Conservation (phyloP, 169 alveolate species). For the Perkinsus chesapeaki region DNA sequence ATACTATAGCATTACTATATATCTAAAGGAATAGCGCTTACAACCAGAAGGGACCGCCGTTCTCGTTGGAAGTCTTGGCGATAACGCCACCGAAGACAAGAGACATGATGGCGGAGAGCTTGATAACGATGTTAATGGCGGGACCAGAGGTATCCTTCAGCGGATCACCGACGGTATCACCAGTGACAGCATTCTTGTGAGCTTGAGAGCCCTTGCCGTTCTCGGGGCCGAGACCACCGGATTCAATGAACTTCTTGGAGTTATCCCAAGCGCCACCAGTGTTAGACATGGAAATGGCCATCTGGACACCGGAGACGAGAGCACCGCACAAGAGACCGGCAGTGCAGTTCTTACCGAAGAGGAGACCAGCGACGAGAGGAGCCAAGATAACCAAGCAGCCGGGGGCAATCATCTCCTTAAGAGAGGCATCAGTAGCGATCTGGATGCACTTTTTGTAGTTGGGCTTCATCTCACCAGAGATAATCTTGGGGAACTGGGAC, state of each 20-base stretch:
- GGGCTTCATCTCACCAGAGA: slow-evolving; percentile 52
- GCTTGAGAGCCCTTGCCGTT: slow-evolving; percentile 40
- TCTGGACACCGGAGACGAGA: slow-evolving; percentile 58
- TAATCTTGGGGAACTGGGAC: slow-evolving; percentile 53
- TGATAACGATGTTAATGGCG: slow-evolving; percentile 52
- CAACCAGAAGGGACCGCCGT: slow-evolving; percentile 38
- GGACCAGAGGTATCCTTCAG: slow-evolving; percentile 82
- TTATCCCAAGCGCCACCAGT: slow-evolving; percentile 75
- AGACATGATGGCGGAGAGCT: slow-evolving; percentile 56
- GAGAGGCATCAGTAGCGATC: slow-evolving; percentile 55
- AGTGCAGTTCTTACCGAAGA: slow-evolving; percentile 61
- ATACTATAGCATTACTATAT: background rate
- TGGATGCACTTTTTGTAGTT: slow-evolving; percentile 58
- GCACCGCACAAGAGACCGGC: slow-evolving; percentile 74
- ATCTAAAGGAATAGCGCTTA: background rate
- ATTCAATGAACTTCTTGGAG: slow-evolving; percentile 60
- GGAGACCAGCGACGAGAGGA: slow-evolving; percentile 48
- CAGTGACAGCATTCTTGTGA: slow-evolving; percentile 54
- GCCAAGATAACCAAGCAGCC: slow-evolving; percentile 51
- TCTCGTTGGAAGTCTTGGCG: slow-evolving; percentile 21
- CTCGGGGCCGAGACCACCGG: slow-evolving; percentile 45
- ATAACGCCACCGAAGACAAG: slow-evolving; percentile 55
- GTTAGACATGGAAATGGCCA: slow-evolving; percentile 60
- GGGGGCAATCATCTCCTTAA: slow-evolving; percentile 65
- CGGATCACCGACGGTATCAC: slow-evolving; percentile 84